Evolutionary conservation across 192 early-diverging fungal species (phyloP).

Genomic region (Diversispora epigaea): DNA sequence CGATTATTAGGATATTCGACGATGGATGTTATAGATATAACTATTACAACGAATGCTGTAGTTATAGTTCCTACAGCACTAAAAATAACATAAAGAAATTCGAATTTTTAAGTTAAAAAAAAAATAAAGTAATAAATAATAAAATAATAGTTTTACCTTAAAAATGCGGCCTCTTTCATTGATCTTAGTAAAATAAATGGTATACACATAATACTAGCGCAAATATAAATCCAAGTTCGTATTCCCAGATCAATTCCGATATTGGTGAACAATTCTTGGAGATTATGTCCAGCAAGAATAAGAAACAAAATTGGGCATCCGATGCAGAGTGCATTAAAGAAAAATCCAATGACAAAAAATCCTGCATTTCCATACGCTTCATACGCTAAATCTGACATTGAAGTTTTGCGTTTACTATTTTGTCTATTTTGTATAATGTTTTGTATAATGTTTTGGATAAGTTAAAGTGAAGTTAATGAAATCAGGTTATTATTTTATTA

Average conservation of each 20-base stretch:
- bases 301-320: conserved; percentile 60
- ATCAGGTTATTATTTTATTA: not conserved
- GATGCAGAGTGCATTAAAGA: conserved; percentile 51
- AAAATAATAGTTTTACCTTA: conserved; percentile 37
- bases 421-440: too few relatives aligned
- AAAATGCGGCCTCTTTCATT: conserved; percentile 65
- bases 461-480: not conserved
- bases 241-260: conserved; percentile 43
- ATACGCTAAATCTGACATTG: conserved; percentile 28
- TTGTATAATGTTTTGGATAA: not conserved
- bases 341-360: conserved; percentile 51
- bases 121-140: not conserved
- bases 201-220: conserved; percentile 52
- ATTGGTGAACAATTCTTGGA: conserved; percentile 51
- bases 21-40: conserved; percentile 52
- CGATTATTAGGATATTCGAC: conserved; percentile 51
- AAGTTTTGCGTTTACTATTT: not conserved
- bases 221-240: conserved; percentile 58
- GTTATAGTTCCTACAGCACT: conserved; percentile 63
- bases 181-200: conserved; percentile 65
- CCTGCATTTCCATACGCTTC: conserved; percentile 52
- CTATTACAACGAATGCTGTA: conserved; percentile 58
- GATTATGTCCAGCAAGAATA: conserved; percentile 63
- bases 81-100: not conserved
- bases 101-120: not conserved